Conservation (phyloP, 805 yeast genomes). For the Candida koratica region DNA sequence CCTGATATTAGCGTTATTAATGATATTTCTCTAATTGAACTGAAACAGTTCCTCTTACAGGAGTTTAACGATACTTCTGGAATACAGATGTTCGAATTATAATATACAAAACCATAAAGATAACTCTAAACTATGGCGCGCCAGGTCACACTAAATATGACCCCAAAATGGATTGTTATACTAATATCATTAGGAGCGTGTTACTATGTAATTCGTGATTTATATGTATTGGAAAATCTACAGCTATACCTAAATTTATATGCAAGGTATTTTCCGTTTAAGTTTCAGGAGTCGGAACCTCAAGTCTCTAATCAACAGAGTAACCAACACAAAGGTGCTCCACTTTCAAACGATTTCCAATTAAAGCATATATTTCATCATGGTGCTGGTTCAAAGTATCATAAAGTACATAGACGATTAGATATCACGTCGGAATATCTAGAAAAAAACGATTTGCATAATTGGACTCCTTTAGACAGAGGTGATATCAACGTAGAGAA, state of each 20-base stretch:
- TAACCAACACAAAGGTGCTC: neutral
- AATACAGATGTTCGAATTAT: neutral
- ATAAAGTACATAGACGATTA: conserved; percentile 44
- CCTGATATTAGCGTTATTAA: conserved; percentile 21
- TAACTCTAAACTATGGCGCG: no score
- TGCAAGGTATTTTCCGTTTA: neutral
- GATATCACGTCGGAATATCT: conserved; percentile 47
- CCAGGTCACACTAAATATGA: neutral
- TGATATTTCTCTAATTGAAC: conserved; percentile 35
- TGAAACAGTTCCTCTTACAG: conserved; percentile 26
- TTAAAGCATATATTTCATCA: conserved; percentile 62
- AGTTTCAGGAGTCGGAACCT: neutral
- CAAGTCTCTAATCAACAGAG: neutral
- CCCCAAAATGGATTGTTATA: conserved; percentile 2
- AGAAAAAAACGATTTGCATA: conserved; percentile 5
- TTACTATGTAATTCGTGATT: neutral
- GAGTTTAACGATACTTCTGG: conserved; percentile 7
- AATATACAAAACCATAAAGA: no score
- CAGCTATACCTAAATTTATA: neutral
- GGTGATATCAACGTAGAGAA: conserved; percentile 5
- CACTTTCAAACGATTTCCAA: conserved; percentile 1
- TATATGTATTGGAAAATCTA: no score
- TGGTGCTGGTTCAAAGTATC: conserved; percentile 43
- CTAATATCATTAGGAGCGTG: neutral
- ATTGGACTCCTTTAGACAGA: conserved; percentile 3